A percentile compares a stretch with the other conserved stretches of the same genome.
Conservation (phyloP, 2,329 filamentous ascomycete species). For the Trichoderma lentiforme region DNA sequence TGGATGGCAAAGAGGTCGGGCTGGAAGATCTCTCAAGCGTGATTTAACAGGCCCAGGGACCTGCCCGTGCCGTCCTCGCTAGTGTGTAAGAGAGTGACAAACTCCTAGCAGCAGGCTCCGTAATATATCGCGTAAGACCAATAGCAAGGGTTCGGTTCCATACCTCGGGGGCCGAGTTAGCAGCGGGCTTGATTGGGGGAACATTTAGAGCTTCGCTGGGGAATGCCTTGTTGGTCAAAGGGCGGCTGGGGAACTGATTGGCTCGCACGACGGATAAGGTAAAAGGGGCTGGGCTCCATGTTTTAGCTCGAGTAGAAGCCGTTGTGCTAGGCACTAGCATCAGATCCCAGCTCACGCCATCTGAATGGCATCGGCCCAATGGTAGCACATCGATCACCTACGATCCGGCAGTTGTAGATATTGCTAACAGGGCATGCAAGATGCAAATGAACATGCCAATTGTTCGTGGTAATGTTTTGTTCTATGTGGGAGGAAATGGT, state of each 20-base stretch:
- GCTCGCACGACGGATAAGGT: conserved; percentile 7
- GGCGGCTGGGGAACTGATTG: conserved; percentile 3
- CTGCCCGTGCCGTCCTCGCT: neutral
- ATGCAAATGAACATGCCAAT: neutral
- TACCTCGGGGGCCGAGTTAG: conserved; percentile 7
- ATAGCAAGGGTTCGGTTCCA: conserved; percentile 11
- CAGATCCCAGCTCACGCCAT: neutral
- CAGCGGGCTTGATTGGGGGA: conserved; percentile 5
- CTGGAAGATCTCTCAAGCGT: conserved; percentile 6
- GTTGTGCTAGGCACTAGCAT: neutral
- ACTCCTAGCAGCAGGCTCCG: neutral
- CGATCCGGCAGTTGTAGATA: neutral
- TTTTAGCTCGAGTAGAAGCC: neutral
- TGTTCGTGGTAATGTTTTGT: neutral
- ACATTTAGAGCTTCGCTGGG: neutral
- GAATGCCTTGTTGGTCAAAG: neutral
- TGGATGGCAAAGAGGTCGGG: conserved; percentile 2
- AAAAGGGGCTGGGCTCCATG: conserved; percentile 5
- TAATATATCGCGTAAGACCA: conserved; percentile 5
- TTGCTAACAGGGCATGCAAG: neutral
- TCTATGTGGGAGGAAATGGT: fast-evolving
- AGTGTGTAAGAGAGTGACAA: conserved; percentile 14
- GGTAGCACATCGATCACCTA: neutral
- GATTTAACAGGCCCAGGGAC: conserved; percentile 14
- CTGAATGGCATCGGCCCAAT: neutral